A percentile compares a stretch with the other conserved stretches of the same genome.
Conservation (phyloP, 176 grass and related monocot genomes). For the Miscanthus lutarioriparius region DNA sequence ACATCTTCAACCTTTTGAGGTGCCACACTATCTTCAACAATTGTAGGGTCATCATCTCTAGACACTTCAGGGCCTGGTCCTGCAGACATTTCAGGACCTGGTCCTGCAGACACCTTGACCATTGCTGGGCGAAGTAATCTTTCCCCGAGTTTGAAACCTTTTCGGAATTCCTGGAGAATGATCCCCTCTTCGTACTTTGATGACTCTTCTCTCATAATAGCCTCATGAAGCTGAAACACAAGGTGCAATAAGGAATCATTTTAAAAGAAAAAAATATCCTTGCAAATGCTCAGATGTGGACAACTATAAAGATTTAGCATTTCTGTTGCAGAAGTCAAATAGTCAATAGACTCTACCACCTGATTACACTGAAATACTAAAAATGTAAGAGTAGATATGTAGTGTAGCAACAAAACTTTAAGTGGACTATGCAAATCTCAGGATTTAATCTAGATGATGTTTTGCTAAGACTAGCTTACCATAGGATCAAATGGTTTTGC, state of each 20-base stretch:
- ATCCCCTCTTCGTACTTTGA: constrained; percentile 74
- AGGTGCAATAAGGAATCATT: constrained; percentile 3
- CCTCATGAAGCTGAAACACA: constrained; percentile 83
- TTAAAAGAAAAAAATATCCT: background rate
- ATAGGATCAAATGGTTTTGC: constrained; percentile 86
- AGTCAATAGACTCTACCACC: background rate
- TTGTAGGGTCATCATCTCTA: constrained; percentile 24
- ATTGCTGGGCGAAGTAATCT: constrained; percentile 80
- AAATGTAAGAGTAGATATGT: background rate
- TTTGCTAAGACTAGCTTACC: constrained; percentile 58
- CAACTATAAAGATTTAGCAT: background rate
- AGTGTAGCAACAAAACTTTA: constrained; percentile 8
- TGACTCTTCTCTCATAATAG: constrained; percentile 93
- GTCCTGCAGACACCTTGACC: constrained; percentile 93
- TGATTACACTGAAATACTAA: background rate
- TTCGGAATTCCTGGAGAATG: constrained; percentile 91
- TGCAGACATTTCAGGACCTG: constrained; percentile 70
- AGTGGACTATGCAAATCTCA: constrained; percentile 6
- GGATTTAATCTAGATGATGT: background rate
- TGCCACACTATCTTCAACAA: constrained; percentile 56
- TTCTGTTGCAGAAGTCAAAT: background rate
- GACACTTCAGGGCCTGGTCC: constrained; percentile 72
- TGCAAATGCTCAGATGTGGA: background rate
- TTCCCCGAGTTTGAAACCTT: constrained; percentile 89
- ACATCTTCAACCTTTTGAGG: constrained; percentile 26